Percentiles rank a stretch among this genome's conserved stretches.
phyloP scores from a whole-genome alignment of 352 stramenopile species.

The Globisporangium cylindrosporum region DNA sequence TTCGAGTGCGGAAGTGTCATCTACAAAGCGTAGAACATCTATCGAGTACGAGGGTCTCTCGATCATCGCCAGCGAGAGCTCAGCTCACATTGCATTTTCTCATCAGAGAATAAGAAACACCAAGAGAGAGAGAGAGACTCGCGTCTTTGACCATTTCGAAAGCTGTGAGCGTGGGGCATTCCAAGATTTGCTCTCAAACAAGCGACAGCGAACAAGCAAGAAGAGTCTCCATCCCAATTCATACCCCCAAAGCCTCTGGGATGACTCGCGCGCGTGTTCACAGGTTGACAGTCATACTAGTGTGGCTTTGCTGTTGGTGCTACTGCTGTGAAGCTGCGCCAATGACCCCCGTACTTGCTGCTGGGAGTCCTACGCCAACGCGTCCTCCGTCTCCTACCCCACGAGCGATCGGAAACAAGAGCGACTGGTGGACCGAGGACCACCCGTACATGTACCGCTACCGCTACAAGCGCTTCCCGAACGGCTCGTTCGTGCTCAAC shows the following conservation, averaged over 20 bases:
- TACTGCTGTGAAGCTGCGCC: not conserved
- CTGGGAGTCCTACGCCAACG: not conserved
- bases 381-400: not conserved
- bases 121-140: not conserved
- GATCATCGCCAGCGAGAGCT: not conserved
- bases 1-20: not conserved
- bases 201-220: not conserved
- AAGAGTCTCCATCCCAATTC: not conserved
- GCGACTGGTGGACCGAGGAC: slow-evolving; percentile 45
- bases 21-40: not conserved
- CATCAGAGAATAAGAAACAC: not conserved
- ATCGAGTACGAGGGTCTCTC: too few relatives aligned
- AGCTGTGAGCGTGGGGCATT: not conserved
- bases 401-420: slow-evolving; percentile 12
- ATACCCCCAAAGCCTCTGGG: not conserved
- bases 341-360: not conserved
- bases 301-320: slow-evolving; percentile 6
- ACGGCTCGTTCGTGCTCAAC: slow-evolving; percentile 35
- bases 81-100: not conserved
- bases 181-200: slow-evolving; percentile 3
- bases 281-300: not conserved
- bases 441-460: slow-evolving; percentile 39
- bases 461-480: slow-evolving; percentile 34
- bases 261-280: not conserved
- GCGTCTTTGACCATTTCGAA: not conserved